Base-by-base conservation (phyloP, 2,329 filamentous ascomycete species). In the Orbilia javanica region DNA sequence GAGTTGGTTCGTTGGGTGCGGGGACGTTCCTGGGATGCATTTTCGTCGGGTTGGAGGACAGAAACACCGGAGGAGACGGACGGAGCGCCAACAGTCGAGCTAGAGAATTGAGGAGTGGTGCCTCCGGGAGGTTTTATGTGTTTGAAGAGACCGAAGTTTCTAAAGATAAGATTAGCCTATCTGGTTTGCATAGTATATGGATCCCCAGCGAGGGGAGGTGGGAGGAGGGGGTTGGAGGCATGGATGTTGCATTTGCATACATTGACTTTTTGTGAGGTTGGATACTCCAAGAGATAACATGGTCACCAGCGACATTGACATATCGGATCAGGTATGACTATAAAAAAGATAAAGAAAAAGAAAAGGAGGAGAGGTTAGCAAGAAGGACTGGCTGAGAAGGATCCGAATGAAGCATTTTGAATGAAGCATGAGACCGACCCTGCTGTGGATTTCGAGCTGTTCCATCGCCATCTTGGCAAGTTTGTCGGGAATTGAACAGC, bases 241-340 rank as follows among this genome's bases (percentile, higher is more conserved):
- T n/a, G n/a, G n/a, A n/a, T n/a, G n/a, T n/a, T n/a, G n/a, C n/a
- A n/a, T n/a, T 3, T 13, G 13, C 86, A 82, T 85, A 91, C 90
- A 99, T 92, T 75, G 95, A 97, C 86, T 97, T 98, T 86, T 97
- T 98, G 84, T 98, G 94, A 50, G 96, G 96, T 83, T 98, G 94
- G 44, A 99, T 90, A 83, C 93, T 97, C 96, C 96, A 99, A 15
- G 94, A 97, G 82, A 99, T 94, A 63, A 94, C 97, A 84, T 97
- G 91, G 67, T 92, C 92, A 80, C 93, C 91, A 70, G 94, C 91
- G 81, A 97, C 95, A 83, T 93, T 92, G 81, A 97, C 93, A 95
- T 96, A 99, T 83, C 96, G 93, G 72, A 99, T 93, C 82, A 99
- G 94, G 86, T 99, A 99, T 80, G 94, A 97, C 96, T 98, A 81